phyloP scores from a whole-genome alignment of 2,329 filamentous ascomycete species.

The Colletotrichum destructivum region DNA sequence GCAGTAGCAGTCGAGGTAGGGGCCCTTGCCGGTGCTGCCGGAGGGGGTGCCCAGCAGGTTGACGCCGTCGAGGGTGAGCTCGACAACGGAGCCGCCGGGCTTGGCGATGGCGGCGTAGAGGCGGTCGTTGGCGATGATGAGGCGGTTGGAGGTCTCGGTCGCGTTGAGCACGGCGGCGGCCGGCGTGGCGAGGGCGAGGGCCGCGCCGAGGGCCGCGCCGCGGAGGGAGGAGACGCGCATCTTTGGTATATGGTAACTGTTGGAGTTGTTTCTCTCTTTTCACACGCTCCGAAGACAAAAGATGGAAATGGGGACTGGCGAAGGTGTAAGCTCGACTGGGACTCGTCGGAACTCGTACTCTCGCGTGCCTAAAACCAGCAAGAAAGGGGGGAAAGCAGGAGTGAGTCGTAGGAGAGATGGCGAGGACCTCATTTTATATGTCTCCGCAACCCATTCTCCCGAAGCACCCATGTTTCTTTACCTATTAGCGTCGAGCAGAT shows the following conservation, averaged over 20 bases:
- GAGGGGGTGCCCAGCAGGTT: constrained; percentile 64
- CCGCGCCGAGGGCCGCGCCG: constrained; percentile 23
- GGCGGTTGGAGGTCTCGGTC: constrained; percentile 52
- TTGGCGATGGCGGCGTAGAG: constrained; percentile 56
- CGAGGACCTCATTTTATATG: not conserved
- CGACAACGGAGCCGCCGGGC: constrained; percentile 54
- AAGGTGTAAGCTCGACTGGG: constrained; percentile 4
- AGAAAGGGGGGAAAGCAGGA: not conserved
- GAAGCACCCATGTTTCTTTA: not conserved
- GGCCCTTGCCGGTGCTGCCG: constrained; percentile 63
- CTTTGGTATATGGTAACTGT: not conserved
- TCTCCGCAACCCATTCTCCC: constrained; percentile 4
- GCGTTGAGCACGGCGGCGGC: constrained; percentile 50
- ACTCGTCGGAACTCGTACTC: constrained; percentile 3
- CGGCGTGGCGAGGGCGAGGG: constrained; percentile 18
- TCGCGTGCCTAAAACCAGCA: constrained; percentile 3
- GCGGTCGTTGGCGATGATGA: constrained; percentile 56
- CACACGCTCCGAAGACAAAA: not conserved
- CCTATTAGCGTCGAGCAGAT: not conserved
- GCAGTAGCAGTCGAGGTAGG: constrained; percentile 74
- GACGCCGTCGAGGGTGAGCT: constrained; percentile 52
- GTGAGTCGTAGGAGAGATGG: not conserved
- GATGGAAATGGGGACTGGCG: not conserved
- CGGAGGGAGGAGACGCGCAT: constrained; percentile 33
- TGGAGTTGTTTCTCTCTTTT: not conserved